Percentiles rank a stretch among this genome's conserved stretches.
phyloP scores from a whole-genome alignment of 1,284 basidiomycete genomes.

The Ceratobasidium sp. region DNA sequence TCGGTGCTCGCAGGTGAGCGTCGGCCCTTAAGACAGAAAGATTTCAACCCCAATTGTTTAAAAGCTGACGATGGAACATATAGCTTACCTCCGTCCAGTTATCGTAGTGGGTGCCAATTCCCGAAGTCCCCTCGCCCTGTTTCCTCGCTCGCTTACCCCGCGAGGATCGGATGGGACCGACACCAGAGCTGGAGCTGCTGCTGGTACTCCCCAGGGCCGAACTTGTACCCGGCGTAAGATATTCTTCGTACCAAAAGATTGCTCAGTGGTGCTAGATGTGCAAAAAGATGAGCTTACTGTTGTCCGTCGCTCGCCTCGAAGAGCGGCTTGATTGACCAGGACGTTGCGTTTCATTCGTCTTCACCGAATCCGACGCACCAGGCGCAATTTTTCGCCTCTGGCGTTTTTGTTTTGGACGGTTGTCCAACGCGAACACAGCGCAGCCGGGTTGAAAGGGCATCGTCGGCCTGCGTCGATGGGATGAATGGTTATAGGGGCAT shows the following conservation, averaged over 20 bases:
- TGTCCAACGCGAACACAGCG: not conserved
- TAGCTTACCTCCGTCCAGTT: not conserved
- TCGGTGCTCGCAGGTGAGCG: constrained; percentile 25
- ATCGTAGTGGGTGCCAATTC: not conserved
- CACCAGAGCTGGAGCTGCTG: not conserved
- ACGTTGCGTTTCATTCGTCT: not conserved
- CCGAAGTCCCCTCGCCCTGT: too few species aligned
- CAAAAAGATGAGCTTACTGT: constrained; percentile 2
- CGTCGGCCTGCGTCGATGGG: constrained; percentile 42
- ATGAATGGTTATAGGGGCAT: constrained; percentile 15
- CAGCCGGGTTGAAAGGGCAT: constrained; percentile 15
- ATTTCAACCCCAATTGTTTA: not conserved
- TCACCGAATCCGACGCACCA: constrained; percentile 20
- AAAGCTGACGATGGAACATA: not conserved
- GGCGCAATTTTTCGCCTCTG: constrained; percentile 32
- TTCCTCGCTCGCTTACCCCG: not conserved
- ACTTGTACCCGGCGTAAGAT: not conserved
- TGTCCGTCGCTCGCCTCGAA: not conserved
- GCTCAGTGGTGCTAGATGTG: too few species aligned
- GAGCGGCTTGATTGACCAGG: not conserved
- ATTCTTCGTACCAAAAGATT: not conserved
- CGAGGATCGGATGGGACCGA: constrained; percentile 8
- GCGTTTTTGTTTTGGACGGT: constrained; percentile 25
- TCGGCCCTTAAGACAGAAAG: constrained; percentile 2
- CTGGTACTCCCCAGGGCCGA: constrained; percentile 5